Percentiles rank a stretch among this genome's conserved stretches.
Conservation (phyloP, 139 green algal genomes). For the Picochlorum sp. region DNA sequence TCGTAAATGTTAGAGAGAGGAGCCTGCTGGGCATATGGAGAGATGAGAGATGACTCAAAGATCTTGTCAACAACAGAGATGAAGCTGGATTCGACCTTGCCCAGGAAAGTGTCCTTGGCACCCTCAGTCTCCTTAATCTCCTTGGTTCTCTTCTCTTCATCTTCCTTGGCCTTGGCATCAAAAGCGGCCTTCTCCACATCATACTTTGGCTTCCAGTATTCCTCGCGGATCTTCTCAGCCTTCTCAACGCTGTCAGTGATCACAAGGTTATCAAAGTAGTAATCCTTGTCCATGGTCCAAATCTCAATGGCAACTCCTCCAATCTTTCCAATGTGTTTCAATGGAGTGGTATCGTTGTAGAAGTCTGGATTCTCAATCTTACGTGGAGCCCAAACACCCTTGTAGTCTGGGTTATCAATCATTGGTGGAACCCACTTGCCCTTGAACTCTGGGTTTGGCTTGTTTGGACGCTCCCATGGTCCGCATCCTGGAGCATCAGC, state of each 20-base stretch:
- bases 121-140: conserved; percentile 10
- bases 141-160: conserved; percentile 27
- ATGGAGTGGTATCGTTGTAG: conserved; percentile 41
- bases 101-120: neutral
- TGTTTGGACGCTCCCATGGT: conserved; percentile 74
- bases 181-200: conserved; percentile 31
- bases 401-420: conserved; percentile 89
- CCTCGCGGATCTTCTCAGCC: conserved; percentile 37
- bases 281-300: conserved; percentile 71
- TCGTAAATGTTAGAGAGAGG: neutral
- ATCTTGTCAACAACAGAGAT: neutral
- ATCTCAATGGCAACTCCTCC: conserved; percentile 77
- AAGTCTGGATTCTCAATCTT: conserved; percentile 74
- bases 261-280: conserved; percentile 79
- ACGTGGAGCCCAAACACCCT: conserved; percentile 59
- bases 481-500: conserved; percentile 68
- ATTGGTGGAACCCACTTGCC: conserved; percentile 68
- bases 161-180: conserved; percentile 17
- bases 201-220: conserved; percentile 49
- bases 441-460: conserved; percentile 87
- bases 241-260: conserved; percentile 44
- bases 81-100: neutral
- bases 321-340: conserved; percentile 52
- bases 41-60: conserved; percentile 2
- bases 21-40: neutral